These are phyloP conservation scores for Globisporangium solare DNA, from an alignment of 352 stramenopile genomes.

Conservation along the genomic window DNA sequence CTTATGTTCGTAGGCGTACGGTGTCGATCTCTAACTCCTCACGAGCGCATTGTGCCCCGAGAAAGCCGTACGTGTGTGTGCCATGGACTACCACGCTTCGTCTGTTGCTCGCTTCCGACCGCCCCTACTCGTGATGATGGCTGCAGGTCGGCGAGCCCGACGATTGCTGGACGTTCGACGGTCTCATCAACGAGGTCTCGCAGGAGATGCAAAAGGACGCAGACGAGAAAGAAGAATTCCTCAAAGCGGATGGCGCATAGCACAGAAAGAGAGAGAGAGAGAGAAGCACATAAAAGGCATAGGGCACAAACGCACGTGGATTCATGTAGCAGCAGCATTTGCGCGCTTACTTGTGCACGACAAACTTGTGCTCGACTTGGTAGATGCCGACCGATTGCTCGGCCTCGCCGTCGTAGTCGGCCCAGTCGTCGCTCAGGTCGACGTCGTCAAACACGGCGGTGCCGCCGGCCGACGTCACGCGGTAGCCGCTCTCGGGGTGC, in stretches of 20 bases:
- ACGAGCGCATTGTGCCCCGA: conserved; percentile 65
- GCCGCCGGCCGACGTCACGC: conserved; percentile 48
- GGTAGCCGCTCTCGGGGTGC: conserved; percentile 77
- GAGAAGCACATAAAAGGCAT: background rate
- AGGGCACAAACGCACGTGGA: background rate
- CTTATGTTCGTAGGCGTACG: conserved; percentile 30
- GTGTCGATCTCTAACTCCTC: conserved; percentile 63
- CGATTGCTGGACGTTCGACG: conserved; percentile 73
- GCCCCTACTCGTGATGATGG: too few relatives aligned
- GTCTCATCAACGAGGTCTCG: conserved; percentile 71
- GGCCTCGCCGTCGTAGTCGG: conserved; percentile 82
- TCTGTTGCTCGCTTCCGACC: background rate
- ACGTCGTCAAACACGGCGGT: conserved; percentile 75
- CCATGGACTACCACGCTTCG: background rate
- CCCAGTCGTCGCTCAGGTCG: conserved; percentile 81
- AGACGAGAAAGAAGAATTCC: conserved; percentile 72
- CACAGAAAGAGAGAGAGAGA: background rate
- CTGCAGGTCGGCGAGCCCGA: conserved; percentile 58
- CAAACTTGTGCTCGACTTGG: conserved; percentile 76
- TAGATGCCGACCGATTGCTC: conserved; percentile 76
- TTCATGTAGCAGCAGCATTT: conserved; percentile 1
- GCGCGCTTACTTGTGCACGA: conserved; percentile 64
- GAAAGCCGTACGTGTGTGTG: conserved; percentile 43
- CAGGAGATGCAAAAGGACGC: conserved; percentile 76
- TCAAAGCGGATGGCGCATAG: conserved; percentile 30